These are phyloP conservation scores for Aspergillus udagawae DNA, from an alignment of 2,329 filamentous ascomycete species.

Conservation along the genomic window DNA sequence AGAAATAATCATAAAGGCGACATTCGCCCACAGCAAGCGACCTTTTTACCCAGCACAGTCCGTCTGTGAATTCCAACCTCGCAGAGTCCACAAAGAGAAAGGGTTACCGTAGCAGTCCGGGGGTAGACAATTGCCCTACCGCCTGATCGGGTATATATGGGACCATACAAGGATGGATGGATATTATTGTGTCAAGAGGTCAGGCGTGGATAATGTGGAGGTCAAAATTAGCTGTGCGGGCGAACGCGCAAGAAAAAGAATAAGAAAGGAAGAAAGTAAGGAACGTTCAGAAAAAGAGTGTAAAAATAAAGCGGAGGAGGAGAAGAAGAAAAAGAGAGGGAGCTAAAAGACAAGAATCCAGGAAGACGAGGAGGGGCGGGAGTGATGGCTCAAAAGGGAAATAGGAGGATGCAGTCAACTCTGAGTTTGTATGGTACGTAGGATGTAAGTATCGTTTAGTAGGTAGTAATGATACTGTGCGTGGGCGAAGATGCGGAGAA, in stretches of 20 bases:
- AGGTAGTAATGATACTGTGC: background rate
- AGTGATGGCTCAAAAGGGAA: conserved; percentile 19
- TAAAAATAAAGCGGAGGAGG: conserved; percentile 14
- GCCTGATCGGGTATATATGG: conserved; percentile 5
- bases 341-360: conserved; percentile 12
- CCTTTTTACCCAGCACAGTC: conserved; percentile 9
- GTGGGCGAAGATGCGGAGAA: background rate
- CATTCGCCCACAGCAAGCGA: conserved; percentile 35
- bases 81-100: background rate
- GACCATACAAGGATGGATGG: conserved; percentile 5
- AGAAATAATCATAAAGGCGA: conserved; percentile 33
- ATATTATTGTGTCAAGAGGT: conserved; percentile 10
- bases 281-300: conserved; percentile 17
- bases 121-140: conserved; percentile 1
- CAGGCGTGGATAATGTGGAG: conserved; percentile 6
- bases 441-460: background rate
- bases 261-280: conserved; percentile 23
- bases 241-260: conserved; percentile 29
- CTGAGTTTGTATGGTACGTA: background rate
- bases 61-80: background rate
- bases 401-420: conserved; percentile 4
- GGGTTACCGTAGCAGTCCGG: background rate
- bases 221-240: conserved; percentile 28
- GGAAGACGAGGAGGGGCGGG: conserved; percentile 18
- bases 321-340: conserved; percentile 12